Evolutionary conservation across 495 filamentous ascomycete species (phyloP).

Genomic region (Staphylotrichum longicolle): DNA sequence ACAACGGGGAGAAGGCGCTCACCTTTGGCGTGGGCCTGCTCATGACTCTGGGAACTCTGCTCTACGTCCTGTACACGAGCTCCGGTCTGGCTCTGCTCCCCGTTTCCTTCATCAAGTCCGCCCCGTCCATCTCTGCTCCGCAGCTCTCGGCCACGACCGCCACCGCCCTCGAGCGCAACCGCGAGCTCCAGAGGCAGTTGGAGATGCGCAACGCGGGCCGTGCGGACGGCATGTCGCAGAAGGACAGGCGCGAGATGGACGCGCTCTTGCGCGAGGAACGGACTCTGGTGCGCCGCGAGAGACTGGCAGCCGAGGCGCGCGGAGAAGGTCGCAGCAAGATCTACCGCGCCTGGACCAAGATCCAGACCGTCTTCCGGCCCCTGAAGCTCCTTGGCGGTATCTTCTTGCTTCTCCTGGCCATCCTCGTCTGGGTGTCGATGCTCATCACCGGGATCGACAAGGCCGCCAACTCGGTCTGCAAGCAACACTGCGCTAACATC

Average conservation of each 20-base stretch:
- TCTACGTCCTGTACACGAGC: conserved; percentile 87
- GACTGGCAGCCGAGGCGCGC: conserved; percentile 75
- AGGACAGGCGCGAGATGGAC: conserved; percentile 87
- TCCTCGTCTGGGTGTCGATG: conserved; percentile 86
- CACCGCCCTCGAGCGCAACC: conserved; percentile 76
- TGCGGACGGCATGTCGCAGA: conserved; percentile 67
- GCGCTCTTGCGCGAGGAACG: conserved; percentile 83
- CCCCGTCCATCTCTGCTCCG: conserved; percentile 75
- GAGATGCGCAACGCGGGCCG: conserved; percentile 82
- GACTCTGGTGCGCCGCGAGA: conserved; percentile 84
- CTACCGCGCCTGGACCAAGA: conserved; percentile 69
- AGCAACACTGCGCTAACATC: conserved; percentile 87
- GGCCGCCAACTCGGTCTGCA: conserved; percentile 90
- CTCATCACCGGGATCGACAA: conserved; percentile 95
- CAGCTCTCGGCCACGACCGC: conserved; percentile 70
- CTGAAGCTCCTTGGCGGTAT: conserved; percentile 85
- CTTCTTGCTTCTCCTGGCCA: conserved; percentile 63
- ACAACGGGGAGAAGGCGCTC: conserved; percentile 87
- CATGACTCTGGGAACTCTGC: conserved; percentile 75
- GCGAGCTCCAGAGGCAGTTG: conserved; percentile 86
- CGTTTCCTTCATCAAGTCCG: conserved; percentile 84
- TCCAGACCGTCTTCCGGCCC: conserved; percentile 73
- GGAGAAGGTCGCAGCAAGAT: conserved; percentile 70
- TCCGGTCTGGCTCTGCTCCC: conserved; percentile 86
- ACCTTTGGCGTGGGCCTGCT: conserved; percentile 85